Evolutionary conservation across 1,284 basidiomycete species (phyloP).

Genomic region (Agroathelia rolfsii): DNA sequence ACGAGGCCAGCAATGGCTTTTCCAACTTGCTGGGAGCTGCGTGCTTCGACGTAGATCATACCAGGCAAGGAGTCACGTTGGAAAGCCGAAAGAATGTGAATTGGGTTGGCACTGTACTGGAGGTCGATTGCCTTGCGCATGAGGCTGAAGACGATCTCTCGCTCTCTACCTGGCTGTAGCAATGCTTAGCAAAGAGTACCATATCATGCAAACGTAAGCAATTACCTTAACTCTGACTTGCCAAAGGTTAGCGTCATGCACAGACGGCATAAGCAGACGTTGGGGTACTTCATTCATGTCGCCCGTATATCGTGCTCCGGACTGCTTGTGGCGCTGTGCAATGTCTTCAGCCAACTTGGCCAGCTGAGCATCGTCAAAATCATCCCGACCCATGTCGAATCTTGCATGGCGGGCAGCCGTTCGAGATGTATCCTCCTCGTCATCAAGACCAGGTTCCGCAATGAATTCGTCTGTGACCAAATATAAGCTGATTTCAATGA

Average conservation of each 20-base stretch:
- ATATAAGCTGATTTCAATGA: conserved; percentile 10
- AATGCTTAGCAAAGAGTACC: conserved; percentile 6
- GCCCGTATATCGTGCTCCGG: conserved; percentile 68
- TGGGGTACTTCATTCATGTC: conserved; percentile 94
- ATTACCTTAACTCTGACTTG: conserved; percentile 87
- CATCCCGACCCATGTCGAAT: conserved; percentile 67
- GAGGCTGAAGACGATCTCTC: conserved; percentile 87
- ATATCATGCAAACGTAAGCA: not conserved
- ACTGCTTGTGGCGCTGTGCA: conserved; percentile 70
- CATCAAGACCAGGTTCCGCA: conserved; percentile 58
- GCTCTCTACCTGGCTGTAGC: conserved; percentile 77
- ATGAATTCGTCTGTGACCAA: conserved; percentile 78
- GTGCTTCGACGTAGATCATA: conserved; percentile 93
- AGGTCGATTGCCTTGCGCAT: conserved; percentile 86
- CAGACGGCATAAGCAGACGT: conserved; percentile 84
- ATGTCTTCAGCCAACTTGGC: conserved; percentile 83
- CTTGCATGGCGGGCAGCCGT: conserved; percentile 64
- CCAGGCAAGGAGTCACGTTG: conserved; percentile 92
- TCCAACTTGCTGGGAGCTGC: conserved; percentile 78
- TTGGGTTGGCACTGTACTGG: conserved; percentile 66
- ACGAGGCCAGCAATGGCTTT: conserved; percentile 86
- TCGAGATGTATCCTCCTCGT: conserved; percentile 58
- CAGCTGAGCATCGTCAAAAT: conserved; percentile 71
- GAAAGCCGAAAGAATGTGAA: conserved; percentile 87
- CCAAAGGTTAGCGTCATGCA: conserved; percentile 94